These are phyloP conservation scores for Citeromyces hawaiiensis DNA, from an alignment of 1,139 yeast genomes.

Conservation along the genomic window DNA sequence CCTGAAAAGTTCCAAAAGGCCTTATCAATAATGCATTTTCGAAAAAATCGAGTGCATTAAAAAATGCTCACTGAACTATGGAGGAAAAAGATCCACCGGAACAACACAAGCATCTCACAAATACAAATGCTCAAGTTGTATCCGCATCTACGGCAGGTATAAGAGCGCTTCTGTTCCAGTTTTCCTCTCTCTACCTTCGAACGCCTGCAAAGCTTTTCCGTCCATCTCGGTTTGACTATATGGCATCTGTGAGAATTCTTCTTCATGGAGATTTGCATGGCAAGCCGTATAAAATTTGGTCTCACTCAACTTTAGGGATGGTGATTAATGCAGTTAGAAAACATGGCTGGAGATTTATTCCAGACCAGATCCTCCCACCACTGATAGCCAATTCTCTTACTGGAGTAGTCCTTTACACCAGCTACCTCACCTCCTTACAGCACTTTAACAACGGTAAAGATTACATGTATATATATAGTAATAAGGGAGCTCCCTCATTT, in stretches of 20 bases:
- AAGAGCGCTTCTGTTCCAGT: constrained; percentile 69
- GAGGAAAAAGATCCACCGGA: neutral
- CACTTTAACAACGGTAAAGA: constrained; percentile 15
- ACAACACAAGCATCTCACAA: constrained; percentile 9
- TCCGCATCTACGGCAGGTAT: constrained; percentile 72
- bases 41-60: neutral
- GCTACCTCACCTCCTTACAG: constrained; percentile 48
- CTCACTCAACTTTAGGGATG: constrained; percentile 72
- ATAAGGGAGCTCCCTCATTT: constrained; percentile 2
- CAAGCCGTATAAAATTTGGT: constrained; percentile 53
- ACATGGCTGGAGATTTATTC: constrained; percentile 83
- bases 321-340: constrained; percentile 54
- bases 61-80: constrained; percentile 2
- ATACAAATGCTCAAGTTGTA: constrained; percentile 22
- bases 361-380: constrained; percentile 79
- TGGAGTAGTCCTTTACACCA: constrained; percentile 73
- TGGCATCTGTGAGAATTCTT: constrained; percentile 49
- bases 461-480: constrained; percentile 11
- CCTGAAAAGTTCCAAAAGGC: too few species aligned
- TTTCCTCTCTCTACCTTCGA: constrained; percentile 65
- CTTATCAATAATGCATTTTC: too few species aligned
- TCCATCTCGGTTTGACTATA: constrained; percentile 81
- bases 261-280: constrained; percentile 28
- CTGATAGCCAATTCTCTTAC: constrained; percentile 76
- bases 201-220: constrained; percentile 79